Conservation (phyloP, 352 stramenopile genomes). For the Globisporangium takayamanum region DNA sequence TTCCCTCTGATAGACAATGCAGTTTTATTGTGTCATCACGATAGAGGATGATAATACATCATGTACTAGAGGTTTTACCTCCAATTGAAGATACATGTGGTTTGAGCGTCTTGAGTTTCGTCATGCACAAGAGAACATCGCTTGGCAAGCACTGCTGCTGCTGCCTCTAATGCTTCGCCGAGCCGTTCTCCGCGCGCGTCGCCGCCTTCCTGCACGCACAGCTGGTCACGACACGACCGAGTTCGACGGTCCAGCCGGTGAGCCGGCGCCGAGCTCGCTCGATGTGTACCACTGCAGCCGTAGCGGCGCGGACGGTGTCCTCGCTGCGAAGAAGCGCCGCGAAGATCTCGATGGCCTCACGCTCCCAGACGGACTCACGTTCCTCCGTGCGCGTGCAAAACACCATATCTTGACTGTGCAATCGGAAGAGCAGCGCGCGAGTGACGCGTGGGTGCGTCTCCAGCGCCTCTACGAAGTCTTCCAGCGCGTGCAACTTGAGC, state of each 20-base stretch:
- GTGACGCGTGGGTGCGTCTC: constrained; percentile 49
- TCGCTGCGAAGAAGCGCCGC: constrained; percentile 9
- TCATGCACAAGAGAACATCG: background rate
- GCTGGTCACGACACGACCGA: constrained; percentile 45
- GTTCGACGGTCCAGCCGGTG: constrained; percentile 19
- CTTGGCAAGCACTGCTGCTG: background rate
- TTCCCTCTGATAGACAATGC: too few species aligned
- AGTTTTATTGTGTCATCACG: too few species aligned
- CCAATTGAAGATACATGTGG: too few species aligned
- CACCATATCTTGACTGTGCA: constrained; percentile 24
- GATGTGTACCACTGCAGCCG: constrained; percentile 39
- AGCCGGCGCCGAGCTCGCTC: constrained; percentile 15
- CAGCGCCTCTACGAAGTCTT: constrained; percentile 60
- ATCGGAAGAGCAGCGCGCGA: constrained; percentile 43
- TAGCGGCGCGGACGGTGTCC: constrained; percentile 24
- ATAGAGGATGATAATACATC: too few species aligned
- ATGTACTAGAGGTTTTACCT: too few species aligned
- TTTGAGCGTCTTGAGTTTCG: too few species aligned
- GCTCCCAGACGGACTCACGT: constrained; percentile 8
- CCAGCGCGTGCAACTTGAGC: constrained; percentile 26
- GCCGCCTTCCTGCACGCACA: constrained; percentile 51
- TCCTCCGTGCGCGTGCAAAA: constrained; percentile 11
- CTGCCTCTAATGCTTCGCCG: constrained; percentile 44
- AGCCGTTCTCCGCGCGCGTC: constrained; percentile 42
- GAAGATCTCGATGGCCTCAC: constrained; percentile 12